Base-by-base conservation (phyloP, 768 basidiomycete species). In the Serpula lacrymans region DNA sequence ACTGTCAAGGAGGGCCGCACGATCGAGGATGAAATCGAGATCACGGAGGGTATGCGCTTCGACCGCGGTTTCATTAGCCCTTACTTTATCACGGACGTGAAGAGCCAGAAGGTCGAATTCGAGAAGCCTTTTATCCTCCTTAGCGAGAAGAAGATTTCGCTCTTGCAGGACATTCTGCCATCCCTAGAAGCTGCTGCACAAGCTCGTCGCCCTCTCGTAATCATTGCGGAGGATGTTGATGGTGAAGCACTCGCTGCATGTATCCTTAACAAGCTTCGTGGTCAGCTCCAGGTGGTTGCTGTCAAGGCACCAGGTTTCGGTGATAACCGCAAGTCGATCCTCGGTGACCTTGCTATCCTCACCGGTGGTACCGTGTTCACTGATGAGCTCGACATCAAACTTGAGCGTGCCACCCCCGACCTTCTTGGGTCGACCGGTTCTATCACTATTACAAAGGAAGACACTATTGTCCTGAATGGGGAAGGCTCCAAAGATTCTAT, bases 31-130 rank as follows among this genome's bases (percentile, higher is more conserved):
- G 93, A 96, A 68, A 97, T 97, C 60, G 95, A 99, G 64, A 93
- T 99, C 57, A 97, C 95, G 20, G 95, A 99, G 70, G 95, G 95
- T 65, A 99, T 99, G 95, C 84, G 93, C 57, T 97, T 99, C 70
- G 95, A 99, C 79, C 88, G 95, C 39, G 95, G 95, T 16, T 99
- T 80, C 77, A 95, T 97, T 68, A 92, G 89, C 1, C 91, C 94
- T 0, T 97, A 97, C 79, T 96, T 98, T 64, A 82, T 99, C 67
- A 98, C 95, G 50, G 92, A 99, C 70, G 88, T 94, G 74, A 97
- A 98, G 79, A 59, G 77, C 31, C 95, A 97, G 63, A 91, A 88
- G 63, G 87, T 86, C 71, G 94, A 98, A 63, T 88, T 96, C 49
- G 95, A 99, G 72, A 98, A 97, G 69, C 95, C 95, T 12, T 69